Evolutionary conservation across 257 asterid genomes (phyloP).

Genomic region (Coffea canephora): DNA sequence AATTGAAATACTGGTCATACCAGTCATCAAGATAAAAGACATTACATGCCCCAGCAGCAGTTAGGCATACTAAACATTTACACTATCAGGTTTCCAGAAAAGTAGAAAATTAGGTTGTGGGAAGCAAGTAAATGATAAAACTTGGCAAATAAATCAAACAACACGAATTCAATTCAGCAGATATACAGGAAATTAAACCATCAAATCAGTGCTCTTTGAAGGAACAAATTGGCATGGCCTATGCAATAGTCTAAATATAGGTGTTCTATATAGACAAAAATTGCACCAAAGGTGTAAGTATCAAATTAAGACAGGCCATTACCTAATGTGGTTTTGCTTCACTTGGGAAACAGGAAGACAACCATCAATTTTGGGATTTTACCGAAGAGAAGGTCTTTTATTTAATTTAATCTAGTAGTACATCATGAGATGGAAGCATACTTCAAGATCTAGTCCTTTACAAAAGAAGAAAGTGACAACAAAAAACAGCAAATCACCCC

Average conservation of each 20-base stretch:
- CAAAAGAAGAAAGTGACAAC: neutral
- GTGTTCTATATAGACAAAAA: neutral
- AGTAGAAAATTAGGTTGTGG: neutral
- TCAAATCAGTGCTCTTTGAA: neutral
- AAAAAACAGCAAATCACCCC: neutral
- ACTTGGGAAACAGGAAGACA: neutral
- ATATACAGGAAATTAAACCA: neutral
- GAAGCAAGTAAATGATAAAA: neutral
- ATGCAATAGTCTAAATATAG: neutral
- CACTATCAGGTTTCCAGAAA: neutral
- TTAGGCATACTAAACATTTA: neutral
- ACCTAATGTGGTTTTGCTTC: neutral
- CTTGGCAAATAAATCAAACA: neutral
- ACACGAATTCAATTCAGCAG: neutral
- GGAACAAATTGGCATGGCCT: neutral
- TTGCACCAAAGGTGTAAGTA: neutral
- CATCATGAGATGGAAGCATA: neutral
- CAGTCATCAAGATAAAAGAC: neutral
- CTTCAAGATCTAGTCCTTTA: constrained; percentile 2
- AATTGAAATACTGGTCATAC: neutral
- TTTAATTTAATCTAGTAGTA: neutral
- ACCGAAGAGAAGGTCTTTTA: neutral
- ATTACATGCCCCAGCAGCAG: neutral
- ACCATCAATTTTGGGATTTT: neutral
- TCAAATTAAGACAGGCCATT: neutral